Base-by-base conservation (phyloP, 495 filamentous ascomycete genomes). In the Talaromyces adpressus region DNA sequence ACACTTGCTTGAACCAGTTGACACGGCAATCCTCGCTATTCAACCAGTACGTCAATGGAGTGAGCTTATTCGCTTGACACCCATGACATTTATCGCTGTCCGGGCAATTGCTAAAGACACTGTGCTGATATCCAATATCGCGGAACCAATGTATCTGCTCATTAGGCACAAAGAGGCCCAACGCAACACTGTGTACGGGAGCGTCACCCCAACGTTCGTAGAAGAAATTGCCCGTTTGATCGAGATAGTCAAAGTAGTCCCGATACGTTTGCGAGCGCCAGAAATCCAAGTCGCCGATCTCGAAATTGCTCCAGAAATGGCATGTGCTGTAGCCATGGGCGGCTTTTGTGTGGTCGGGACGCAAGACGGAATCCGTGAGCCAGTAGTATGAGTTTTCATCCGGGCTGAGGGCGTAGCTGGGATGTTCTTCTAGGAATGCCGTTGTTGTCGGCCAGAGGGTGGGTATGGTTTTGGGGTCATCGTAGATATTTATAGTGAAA, bases 291-390 rank as follows among this genome's bases (percentile, higher is more conserved):
- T 97, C 92, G 41, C 86, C 95, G 67, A 99, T 95, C 77, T 99
- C 95, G 70, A 99, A 99, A 77, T 99, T 99, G 65, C 86, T 92
- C 95, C 95, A 99, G 81, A 99, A 99, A 76, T 99, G 95, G 75
- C 95, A 99, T 16, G 95, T 98, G 14, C 90, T 94, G 81, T 97
- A 98, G 49, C 94, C 94, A 63, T 94, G 86, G 29, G 91, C 93
- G 52, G 85, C 84, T 20, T 77, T 64, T 67, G 89, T 90, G 73
- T 97, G 90, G 18, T 91, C 83, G 11, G 95, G 94, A 56, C 95
- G 84, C 56, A 84, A 81, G 45, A 79, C 72, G 45, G 83, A 85
- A 69, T 99, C 94, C 11, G 85, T 88, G 68, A 99, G 73, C 93
- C 94, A 99, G 14, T 81, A 75, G 79, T 90, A 83, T 69, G 95